Evolutionary conservation across 2,329 filamentous ascomycete species (phyloP), one percentile per base, ranked within the genome.

Genomic region (Colletotrichum noveboracense): DNA sequence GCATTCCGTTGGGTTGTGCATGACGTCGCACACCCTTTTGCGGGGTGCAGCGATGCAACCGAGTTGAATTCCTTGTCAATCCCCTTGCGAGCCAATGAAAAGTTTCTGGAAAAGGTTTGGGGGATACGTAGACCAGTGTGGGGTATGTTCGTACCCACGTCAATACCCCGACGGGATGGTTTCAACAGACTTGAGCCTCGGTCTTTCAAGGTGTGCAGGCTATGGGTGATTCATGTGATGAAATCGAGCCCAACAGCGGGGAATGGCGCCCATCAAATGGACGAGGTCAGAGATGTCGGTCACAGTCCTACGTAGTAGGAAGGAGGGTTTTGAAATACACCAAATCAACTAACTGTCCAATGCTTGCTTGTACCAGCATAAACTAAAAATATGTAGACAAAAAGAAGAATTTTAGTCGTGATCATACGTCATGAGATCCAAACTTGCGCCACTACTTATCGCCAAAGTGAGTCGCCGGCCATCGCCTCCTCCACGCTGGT

Each of bases 401-500:
- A 13, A 52, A 52, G n/a, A 52, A 13, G 0, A 21, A 6, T 21
- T 13, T 21, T 52, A 21, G 43, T 52, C 43, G 43, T 52, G 10
- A 21, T 52, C 43, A 21, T 52, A 21, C 43, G 43, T 52, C 43
- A 52, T 52, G n/a, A 52, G 10, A 3, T 52, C 43, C 43, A 21
- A 52, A n/a, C 43, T n/a, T 21, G 10, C 21, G 2, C 43, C 43
- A 52, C 43, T 52, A 64, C 24, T 64, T 61, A 14, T 76, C 65
- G 7, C 74, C 64, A 4, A 76, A 69, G 18, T 61, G 48, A 7
- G 73, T 43, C 18, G 74, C 74, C 10, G 65, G 74, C 74, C 70
- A 76, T 6, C 65, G 65, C 58, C 18, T 74, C 9, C 70, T 36
- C 74, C 70, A 76, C 7, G 74, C 74, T 10, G 74, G 74, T 0